Evolutionary conservation across 1,284 basidiomycete species (phyloP), one percentile per base, ranked within the genome.

Genomic region (Ganoderma multipileum): DNA sequence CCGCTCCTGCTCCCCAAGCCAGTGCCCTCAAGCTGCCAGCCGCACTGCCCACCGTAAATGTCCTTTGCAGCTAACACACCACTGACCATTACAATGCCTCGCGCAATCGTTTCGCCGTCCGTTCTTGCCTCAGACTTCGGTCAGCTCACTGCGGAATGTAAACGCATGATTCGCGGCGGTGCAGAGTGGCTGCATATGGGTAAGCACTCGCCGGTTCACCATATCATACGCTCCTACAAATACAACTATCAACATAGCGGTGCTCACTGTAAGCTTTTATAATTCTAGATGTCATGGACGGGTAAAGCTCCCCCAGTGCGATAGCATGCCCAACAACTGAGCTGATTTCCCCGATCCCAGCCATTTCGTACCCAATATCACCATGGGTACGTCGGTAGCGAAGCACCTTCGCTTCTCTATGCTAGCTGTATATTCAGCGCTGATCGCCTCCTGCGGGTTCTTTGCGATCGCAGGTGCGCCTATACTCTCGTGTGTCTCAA

Each of bases 291-390:
- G 91, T 98, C 72, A 98, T 98, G 96, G 96, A 98, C 79, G 96
- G 95, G 94, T 95, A 80, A 82, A 74, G 67, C 16, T 65, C 36
- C 36, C 55, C 57, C 64, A 55, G 41, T 57, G n/a, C 38, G 47
- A 36, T 26, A n/a, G 44, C 54, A 33, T 58, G n/a, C 23, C 33
- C 47, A 26, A 28, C 65, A 30, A 68, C 55, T 55, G 69, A 36
- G 54, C 73, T 76, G 71, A 74, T 77, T 62, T 68, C 58, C 61
- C 52, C 64, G 44, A 64, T 61, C 66, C 58, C 78, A 95, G 97
- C 66, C 95, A 99, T 81, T 99, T 99, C 79, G 98, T 99, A 30
- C 97, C 97, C 42, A 99, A 99, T 81, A 97, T 98, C 80, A 97
- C 96, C 26, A 95, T 97, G 91, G 96, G 96, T 93, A 70, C 64